Conservation (phyloP, 768 basidiomycete species). For the Cyclocybe cylindracea region DNA sequence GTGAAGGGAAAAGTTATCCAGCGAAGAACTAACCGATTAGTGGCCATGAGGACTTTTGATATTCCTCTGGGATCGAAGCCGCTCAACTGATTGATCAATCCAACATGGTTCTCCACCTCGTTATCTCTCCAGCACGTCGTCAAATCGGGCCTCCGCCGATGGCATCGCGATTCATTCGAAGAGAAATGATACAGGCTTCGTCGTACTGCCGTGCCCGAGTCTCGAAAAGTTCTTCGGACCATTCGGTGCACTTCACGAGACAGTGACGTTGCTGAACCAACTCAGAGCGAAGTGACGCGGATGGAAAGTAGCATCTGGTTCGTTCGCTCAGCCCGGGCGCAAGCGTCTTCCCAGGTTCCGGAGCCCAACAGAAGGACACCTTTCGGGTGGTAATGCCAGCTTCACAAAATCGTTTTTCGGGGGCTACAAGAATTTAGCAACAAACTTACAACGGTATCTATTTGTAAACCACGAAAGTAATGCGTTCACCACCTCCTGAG, state of each 20-base stretch:
- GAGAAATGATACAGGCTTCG: constrained; percentile 99
- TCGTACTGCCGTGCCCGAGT: constrained; percentile 99
- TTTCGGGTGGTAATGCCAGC: constrained; percentile 98
- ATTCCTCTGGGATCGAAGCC: constrained; percentile 98
- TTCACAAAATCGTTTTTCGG: constrained; percentile 98
- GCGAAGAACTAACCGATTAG: constrained; percentile 72
- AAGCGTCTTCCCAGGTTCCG: constrained; percentile 99
- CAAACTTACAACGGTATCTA: not conserved
- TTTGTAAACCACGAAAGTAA: constrained; percentile 72
- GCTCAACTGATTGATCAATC: constrained; percentile 98
- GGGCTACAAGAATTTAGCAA: constrained; percentile 60
- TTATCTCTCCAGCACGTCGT: constrained; percentile 98
- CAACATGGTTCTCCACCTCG: constrained; percentile 97
- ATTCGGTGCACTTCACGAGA: constrained; percentile 96
- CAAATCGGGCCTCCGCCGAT: constrained; percentile 97
- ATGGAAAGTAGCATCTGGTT: constrained; percentile 99
- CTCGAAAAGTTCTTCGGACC: constrained; percentile 98
- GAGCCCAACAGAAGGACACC: constrained; percentile 95
- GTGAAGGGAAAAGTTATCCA: not conserved
- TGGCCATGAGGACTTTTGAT: constrained; percentile 99
- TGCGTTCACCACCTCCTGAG: constrained; percentile 94
- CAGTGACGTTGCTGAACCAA: constrained; percentile 99
- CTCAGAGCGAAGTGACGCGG: constrained; percentile 97
- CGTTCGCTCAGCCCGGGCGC: constrained; percentile 98
- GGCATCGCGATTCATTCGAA: constrained; percentile 99